A percentile compares a stretch with the other conserved stretches of the same genome.
Conservation (phyloP, 495 filamentous ascomycete genomes). For the Penicillium maclennaniae region DNA sequence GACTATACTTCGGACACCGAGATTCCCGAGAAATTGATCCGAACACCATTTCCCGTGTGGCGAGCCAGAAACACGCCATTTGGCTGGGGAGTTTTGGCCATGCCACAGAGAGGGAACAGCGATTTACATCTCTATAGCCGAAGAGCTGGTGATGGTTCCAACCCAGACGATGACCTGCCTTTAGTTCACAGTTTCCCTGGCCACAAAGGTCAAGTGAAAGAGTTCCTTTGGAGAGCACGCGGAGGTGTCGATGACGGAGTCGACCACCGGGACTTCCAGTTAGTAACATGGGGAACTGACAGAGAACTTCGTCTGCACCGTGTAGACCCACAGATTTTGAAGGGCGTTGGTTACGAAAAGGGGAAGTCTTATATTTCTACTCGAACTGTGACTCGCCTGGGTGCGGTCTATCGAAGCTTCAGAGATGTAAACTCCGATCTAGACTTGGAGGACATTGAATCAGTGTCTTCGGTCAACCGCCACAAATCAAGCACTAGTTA, state of each 20-base stretch:
- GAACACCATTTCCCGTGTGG: conserved; percentile 85
- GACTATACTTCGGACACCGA: conserved; percentile 65
- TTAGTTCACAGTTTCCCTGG: conserved; percentile 73
- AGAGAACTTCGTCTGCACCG: conserved; percentile 76
- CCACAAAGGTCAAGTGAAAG: conserved; percentile 83
- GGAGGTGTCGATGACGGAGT: conserved; percentile 65
- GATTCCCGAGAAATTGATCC: conserved; percentile 67
- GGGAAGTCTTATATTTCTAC: conserved; percentile 61
- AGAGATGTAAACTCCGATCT: conserved; percentile 51
- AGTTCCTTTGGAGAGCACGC: conserved; percentile 87
- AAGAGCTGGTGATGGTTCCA: conserved; percentile 44
- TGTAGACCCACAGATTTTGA: conserved; percentile 59
- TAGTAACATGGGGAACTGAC: conserved; percentile 91
- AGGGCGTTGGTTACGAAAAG: conserved; percentile 72
- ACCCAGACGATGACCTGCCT: conserved; percentile 41
- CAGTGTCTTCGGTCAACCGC: conserved; percentile 26
- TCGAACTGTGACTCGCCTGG: conserved; percentile 72
- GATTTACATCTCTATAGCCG: conserved; percentile 84
- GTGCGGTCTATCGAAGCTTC: conserved; percentile 83
- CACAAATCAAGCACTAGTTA: conserved; percentile 20
- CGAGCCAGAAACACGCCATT: conserved; percentile 92
- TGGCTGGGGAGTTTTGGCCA: conserved; percentile 79
- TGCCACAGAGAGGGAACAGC: conserved; percentile 84
- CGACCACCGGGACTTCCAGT: conserved; percentile 88
- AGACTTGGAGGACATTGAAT: conserved; percentile 33